Evolutionary conservation across 1,284 basidiomycete genomes (phyloP).

Genomic region (Moesziomyces antarcticus): DNA sequence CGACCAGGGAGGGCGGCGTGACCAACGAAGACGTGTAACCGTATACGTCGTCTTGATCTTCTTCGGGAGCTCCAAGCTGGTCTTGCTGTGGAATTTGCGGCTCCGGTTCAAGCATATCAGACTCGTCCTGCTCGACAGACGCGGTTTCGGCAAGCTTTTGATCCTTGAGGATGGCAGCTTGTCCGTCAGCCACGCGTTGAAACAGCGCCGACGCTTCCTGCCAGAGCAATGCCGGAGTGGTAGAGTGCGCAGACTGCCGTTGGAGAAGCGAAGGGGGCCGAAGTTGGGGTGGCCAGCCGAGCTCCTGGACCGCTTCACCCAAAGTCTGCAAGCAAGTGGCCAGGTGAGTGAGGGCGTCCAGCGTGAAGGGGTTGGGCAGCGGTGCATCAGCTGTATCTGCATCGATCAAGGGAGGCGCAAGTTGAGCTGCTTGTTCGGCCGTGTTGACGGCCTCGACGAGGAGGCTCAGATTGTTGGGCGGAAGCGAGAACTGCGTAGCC

Average conservation of each 20-base stretch:
- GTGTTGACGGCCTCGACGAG: slow-evolving; percentile 32
- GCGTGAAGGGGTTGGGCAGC: slow-evolving; percentile 46
- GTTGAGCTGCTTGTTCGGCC: slow-evolving; percentile 20
- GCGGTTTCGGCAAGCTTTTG: slow-evolving; percentile 10
- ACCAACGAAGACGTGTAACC: slow-evolving; percentile 53
- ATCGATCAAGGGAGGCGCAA: slow-evolving; percentile 25
- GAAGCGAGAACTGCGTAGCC: slow-evolving; percentile 46
- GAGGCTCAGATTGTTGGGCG: slow-evolving; percentile 24
- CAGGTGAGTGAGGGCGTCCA: slow-evolving; percentile 44
- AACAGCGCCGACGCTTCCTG: slow-evolving; percentile 26
- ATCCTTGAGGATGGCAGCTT: slow-evolving; percentile 29
- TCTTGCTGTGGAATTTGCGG: neutral
- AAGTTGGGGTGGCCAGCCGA: slow-evolving; percentile 37
- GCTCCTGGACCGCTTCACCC: slow-evolving; percentile 45
- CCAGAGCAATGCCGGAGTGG: slow-evolving; percentile 18
- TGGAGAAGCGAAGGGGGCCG: neutral
- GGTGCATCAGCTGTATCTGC: neutral
- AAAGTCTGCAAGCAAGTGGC: slow-evolving; percentile 39
- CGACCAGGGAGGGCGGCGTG: slow-evolving; percentile 43
- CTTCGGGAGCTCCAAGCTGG: neutral
- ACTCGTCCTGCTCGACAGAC: neutral
- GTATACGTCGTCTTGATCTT: slow-evolving; percentile 15
- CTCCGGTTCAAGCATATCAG: neutral
- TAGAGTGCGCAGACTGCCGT: neutral
- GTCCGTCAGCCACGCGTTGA: slow-evolving; percentile 26